Conservation (phyloP, 1,139 yeast species). For the Kodamaea sp. region DNA sequence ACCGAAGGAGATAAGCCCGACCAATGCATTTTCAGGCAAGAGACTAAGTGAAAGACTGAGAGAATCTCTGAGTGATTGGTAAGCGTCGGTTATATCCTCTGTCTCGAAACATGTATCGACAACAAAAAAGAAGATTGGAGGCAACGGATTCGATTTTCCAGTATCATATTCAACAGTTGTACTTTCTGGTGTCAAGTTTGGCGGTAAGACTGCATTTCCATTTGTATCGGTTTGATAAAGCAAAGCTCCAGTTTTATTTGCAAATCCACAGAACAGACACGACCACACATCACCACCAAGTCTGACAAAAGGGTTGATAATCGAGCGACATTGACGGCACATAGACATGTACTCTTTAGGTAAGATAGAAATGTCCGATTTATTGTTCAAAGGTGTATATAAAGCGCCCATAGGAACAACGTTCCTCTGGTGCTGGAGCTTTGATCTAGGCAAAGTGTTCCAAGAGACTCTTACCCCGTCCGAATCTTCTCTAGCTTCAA, state of each 20-base stretch:
- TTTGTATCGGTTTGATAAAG: slow-evolving; percentile 7
- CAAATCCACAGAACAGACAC: slow-evolving; percentile 58
- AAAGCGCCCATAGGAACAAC: slow-evolving; percentile 62
- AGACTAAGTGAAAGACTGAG: slow-evolving; percentile 50
- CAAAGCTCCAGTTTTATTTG: slow-evolving; percentile 40
- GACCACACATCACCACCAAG: slow-evolving; percentile 50
- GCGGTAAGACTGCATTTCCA: slow-evolving; percentile 24
- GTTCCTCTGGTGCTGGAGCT: slow-evolving; percentile 54
- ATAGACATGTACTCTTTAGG: slow-evolving; percentile 24
- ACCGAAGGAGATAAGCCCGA: slow-evolving; percentile 62
- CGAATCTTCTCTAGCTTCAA: slow-evolving; percentile 79
- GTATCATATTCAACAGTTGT: slow-evolving; percentile 62
- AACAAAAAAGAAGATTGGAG: slow-evolving; percentile 58
- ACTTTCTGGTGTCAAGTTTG: slow-evolving; percentile 35
- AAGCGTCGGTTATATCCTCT: slow-evolving; percentile 39
- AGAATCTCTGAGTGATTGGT: slow-evolving; percentile 51
- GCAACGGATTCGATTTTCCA: slow-evolving; percentile 38
- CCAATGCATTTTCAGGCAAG: slow-evolving; percentile 56
- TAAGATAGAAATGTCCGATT: slow-evolving; percentile 39
- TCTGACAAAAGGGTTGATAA: slow-evolving; percentile 54
- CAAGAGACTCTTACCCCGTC: slow-evolving; percentile 91
- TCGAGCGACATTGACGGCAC: slow-evolving; percentile 60
- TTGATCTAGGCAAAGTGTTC: slow-evolving; percentile 72
- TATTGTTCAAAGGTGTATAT: slow-evolving; percentile 62
- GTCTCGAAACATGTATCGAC: slow-evolving; percentile 62